A percentile compares a stretch with the other conserved stretches of the same genome.
These are phyloP conservation scores for Aphanomyces astaci DNA, from an alignment of 352 stramenopile species.

Conservation along the genomic window DNA sequence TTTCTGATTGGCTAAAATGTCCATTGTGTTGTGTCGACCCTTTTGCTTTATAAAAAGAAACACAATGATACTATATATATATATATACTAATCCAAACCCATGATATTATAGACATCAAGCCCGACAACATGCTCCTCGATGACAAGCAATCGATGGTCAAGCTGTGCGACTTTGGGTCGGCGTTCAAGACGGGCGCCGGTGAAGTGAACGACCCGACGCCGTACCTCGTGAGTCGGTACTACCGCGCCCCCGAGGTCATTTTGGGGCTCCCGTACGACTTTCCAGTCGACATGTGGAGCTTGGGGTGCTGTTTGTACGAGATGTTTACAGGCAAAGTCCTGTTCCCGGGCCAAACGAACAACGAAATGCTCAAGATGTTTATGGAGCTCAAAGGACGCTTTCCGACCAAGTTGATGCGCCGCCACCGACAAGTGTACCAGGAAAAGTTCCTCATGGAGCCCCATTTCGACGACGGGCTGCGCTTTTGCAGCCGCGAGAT, in stretches of 20 bases:
- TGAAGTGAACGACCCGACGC: slow-evolving; percentile 89
- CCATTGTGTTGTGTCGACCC: too few species aligned
- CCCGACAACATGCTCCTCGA: slow-evolving; percentile 97
- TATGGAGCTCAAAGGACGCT: slow-evolving; percentile 92
- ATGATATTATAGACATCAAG: slow-evolving; percentile 88
- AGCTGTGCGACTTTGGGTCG: slow-evolving; percentile 97
- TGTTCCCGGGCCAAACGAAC: slow-evolving; percentile 96
- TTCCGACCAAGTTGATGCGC: slow-evolving; percentile 81
- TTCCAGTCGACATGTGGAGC: slow-evolving; percentile 97
- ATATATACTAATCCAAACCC: too few species aligned
- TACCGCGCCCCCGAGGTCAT: slow-evolving; percentile 96
- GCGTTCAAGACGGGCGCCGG: slow-evolving; percentile 89
- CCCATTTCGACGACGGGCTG: slow-evolving; percentile 79
- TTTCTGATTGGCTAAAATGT: too few species aligned
- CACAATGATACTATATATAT: too few species aligned
- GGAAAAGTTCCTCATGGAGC: slow-evolving; percentile 77
- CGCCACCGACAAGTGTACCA: slow-evolving; percentile 69
- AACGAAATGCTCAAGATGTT: slow-evolving; percentile 97
- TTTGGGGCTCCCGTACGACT: slow-evolving; percentile 87
- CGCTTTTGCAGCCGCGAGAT: slow-evolving; percentile 79
- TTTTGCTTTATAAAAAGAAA: too few species aligned
- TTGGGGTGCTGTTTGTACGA: slow-evolving; percentile 95
- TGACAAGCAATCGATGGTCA: slow-evolving; percentile 91
- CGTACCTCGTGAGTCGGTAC: slow-evolving; percentile 98
- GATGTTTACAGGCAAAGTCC: slow-evolving; percentile 95